Evolutionary conservation across 1,284 basidiomycete species (phyloP), one percentile per base, ranked within the genome.

Genomic region (Malassezia psittaci): DNA sequence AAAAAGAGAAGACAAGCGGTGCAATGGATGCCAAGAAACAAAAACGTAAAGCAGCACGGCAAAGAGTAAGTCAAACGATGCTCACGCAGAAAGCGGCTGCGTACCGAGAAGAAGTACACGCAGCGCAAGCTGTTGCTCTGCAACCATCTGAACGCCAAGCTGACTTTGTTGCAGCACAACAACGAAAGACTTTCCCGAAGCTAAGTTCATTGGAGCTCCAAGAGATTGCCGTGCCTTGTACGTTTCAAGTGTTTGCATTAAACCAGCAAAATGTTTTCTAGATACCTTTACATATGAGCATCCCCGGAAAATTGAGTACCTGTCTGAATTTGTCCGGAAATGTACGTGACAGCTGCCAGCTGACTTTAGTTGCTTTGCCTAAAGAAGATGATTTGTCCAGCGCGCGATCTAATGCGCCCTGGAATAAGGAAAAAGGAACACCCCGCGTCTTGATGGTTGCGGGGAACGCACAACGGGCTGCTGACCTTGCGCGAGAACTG

Each of bases 381-480:
- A 29, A 29, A 29, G 24, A 29, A 29, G 24, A 29, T 29, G 24
- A 29, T 29, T 29, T 29, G 24, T 29, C 24, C 24, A 29, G 24
- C 24, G 24, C 24, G 7, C 24, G 24, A 29, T 29, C 48, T n/a
- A 5, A 39, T 18, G 29, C 36, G 21, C 54, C 49, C 11, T 51
- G 54, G 35, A 38, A 19, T 33, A 33, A 29, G 6, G 38, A 51
- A 46, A n/a, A 39, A 4, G 54, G 54, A 12, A 43, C 49, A 36
- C 68, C 68, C 18, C 47, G 49, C 10, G 34, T 68, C 19, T 50
- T 69, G 40, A 59, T 70, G 18, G 55, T 72, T 24, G 61, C 69
- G 0, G 68, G 69, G 9, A 72, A 72, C 47, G 69, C 69, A 40
- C 63, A 64, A 46, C 59, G 69, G 13, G 65, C 68, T 6, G 68